These are phyloP conservation scores for Cucurbita argyrosperma DNA, from an alignment of 306 rosid genomes.

Conservation along the genomic window DNA sequence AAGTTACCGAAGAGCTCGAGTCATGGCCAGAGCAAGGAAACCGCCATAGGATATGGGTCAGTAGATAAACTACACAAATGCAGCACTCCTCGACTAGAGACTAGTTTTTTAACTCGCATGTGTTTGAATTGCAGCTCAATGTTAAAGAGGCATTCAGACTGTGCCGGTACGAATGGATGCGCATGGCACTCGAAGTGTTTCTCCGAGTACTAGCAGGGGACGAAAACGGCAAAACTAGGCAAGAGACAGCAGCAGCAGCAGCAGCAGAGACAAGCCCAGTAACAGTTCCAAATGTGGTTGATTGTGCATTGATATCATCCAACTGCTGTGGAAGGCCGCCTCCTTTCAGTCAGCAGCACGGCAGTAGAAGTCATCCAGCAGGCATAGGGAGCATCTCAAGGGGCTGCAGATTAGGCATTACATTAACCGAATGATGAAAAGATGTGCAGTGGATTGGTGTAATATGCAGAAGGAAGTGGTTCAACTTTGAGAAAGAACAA, in stretches of 20 bases:
- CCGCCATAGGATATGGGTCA: slow-evolving; percentile 61
- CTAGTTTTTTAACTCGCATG: not conserved
- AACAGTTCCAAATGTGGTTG: slow-evolving; percentile 18
- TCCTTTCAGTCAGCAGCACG: slow-evolving; percentile 21
- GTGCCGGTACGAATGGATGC: slow-evolving; percentile 86
- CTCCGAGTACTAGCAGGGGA: slow-evolving; percentile 36
- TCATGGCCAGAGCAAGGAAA: slow-evolving; percentile 64
- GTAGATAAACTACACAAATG: not conserved
- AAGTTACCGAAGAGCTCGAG: slow-evolving; percentile 71
- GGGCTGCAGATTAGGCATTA: slow-evolving; percentile 24
- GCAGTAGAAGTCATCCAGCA: slow-evolving; percentile 16
- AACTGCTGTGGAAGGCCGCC: slow-evolving; percentile 27
- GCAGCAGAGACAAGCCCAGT: not conserved
- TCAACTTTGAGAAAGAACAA: slow-evolving; percentile 21
- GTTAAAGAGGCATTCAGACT: slow-evolving; percentile 48
- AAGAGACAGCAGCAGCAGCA: not conserved
- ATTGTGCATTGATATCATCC: slow-evolving; percentile 25
- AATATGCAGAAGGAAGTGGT: slow-evolving; percentile 11
- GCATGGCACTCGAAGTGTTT: slow-evolving; percentile 48
- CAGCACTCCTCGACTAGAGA: not conserved
- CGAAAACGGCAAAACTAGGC: slow-evolving; percentile 6
- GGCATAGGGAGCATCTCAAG: slow-evolving; percentile 20
- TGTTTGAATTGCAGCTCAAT: slow-evolving; percentile 27
- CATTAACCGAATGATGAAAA: slow-evolving; percentile 22
- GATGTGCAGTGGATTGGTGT: not conserved